Base-by-base conservation (phyloP, 306 rosid genomes). In the Fagus sylvatica region DNA sequence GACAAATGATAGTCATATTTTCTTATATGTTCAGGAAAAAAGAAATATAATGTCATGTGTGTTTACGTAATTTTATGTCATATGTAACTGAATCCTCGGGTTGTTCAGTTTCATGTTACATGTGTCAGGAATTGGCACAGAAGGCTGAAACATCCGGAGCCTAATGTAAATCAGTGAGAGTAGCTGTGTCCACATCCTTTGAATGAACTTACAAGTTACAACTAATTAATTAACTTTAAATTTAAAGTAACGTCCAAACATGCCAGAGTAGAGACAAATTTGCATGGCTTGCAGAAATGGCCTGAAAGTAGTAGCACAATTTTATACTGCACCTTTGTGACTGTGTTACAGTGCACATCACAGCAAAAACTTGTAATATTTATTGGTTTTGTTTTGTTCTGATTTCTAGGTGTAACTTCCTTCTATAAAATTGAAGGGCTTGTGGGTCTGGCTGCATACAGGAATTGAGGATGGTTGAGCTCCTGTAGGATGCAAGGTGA, bases 71-170 rank as follows among this genome's bases (percentile, higher is more conserved):
- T 12, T 22, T 57, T 3, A 22, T 57, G 34, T 57, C 51, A 2
- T 7, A 13, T 17, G 32, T 11, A 69, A 34, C 46, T 3, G 3
- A 75, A 36, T 72, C 59, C 62, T 81, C n/a, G 51, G 7, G 56
- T 53, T 80, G 67, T 80, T 77, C 48, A 71, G 71, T 82, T 78
- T 76, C 82, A 74, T 76, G 73, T 80, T 49, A 41, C 78, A 74
- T 71, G 54, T 84, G 87, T 78, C 85, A 70, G 74, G 74, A 83
- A 55, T 73, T 60, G 32, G 69, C 60, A 39, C 67, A 82, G 72
- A 76, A 68, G 71, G 72, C 82, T 67, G 82, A 85, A 79, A 82
- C 76, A 68, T 78, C 68, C 53, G 78, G 81, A 86, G 75, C 53
- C 75, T 57, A 74, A 68, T 80, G 81, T 30, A 71, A 76, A 72